Conservation (phyloP, 139 green algal genomes). For the Chlamydomonas eustigma region DNA sequence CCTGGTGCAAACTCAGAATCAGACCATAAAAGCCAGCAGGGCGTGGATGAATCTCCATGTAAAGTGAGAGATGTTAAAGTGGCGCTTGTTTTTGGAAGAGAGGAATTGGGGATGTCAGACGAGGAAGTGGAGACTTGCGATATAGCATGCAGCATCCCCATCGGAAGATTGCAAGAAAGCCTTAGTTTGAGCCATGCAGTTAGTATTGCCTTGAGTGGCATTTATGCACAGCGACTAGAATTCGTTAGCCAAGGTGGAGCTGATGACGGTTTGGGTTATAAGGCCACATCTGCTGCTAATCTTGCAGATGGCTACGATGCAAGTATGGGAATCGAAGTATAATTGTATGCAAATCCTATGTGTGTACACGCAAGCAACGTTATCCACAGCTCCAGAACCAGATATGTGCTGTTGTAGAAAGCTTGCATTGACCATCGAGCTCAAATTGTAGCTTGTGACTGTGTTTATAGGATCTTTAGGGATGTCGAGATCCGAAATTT, state of each 20-base stretch:
- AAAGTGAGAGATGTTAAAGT: constrained; percentile 14
- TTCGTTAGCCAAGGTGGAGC: neutral
- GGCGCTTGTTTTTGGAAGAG: constrained; percentile 58
- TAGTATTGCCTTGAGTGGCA: constrained; percentile 42
- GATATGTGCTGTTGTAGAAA: too few relatives aligned
- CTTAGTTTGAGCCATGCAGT: constrained; percentile 55
- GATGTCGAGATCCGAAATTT: neutral
- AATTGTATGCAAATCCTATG: too few relatives aligned
- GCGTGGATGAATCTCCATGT: neutral
- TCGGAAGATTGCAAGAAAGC: constrained; percentile 49
- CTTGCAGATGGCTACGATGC: neutral
- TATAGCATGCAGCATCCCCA: constrained; percentile 50
- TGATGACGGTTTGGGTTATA: neutral
- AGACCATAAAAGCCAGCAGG: neutral
- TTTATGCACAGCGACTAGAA: constrained; percentile 28
- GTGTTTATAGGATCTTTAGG: too few relatives aligned
- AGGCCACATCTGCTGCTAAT: neutral
- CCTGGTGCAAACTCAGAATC: neutral
- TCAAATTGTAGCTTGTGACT: too few relatives aligned
- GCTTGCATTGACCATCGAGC: too few relatives aligned
- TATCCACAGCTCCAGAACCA: too few relatives aligned
- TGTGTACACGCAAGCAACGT: too few relatives aligned
- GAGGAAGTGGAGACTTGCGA: constrained; percentile 55
- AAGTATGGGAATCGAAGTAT: neutral
- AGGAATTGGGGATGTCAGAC: constrained; percentile 57